These are phyloP conservation scores for Dimocarpus longan DNA, from an alignment of 345 rosid genomes.

Conservation along the genomic window DNA sequence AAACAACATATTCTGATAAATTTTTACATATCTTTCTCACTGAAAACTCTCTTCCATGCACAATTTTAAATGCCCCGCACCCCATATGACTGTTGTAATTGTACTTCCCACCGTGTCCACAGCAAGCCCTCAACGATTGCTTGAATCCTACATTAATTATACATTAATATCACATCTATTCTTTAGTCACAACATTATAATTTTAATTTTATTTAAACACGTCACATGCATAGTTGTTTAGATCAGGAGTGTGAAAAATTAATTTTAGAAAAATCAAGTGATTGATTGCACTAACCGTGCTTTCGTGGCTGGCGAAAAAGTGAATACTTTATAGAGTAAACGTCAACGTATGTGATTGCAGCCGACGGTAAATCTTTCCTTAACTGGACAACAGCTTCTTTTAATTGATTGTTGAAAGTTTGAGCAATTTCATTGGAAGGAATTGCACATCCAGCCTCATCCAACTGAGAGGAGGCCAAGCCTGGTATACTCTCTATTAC, in stretches of 20 bases:
- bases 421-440: constrained; percentile 63
- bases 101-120: constrained; percentile 85
- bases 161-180: neutral
- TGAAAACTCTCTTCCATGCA: constrained; percentile 47
- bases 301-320: constrained; percentile 36
- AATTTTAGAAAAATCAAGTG: neutral
- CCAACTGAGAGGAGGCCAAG: constrained; percentile 43
- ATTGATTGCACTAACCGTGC: constrained; percentile 3
- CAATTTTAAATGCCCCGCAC: constrained; percentile 51
- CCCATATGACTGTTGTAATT: constrained; percentile 53
- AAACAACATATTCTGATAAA: constrained; percentile 36
- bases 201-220: too few species aligned
- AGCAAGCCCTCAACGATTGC: constrained; percentile 60
- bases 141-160: constrained; percentile 46
- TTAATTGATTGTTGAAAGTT: constrained; percentile 53
- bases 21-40: constrained; percentile 51
- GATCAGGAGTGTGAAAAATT: too few species aligned
- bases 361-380: constrained; percentile 48
- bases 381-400: constrained; percentile 42
- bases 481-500: constrained; percentile 53
- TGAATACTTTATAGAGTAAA: constrained; percentile 56
- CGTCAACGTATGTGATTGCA: constrained; percentile 55
- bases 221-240: neutral
- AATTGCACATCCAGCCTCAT: constrained; percentile 56
- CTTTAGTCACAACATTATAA: neutral